Evolutionary conservation across 2,329 filamentous ascomycete species (phyloP), one percentile per base, ranked within the genome.

Genomic region (Epichloe gansuensis): DNA sequence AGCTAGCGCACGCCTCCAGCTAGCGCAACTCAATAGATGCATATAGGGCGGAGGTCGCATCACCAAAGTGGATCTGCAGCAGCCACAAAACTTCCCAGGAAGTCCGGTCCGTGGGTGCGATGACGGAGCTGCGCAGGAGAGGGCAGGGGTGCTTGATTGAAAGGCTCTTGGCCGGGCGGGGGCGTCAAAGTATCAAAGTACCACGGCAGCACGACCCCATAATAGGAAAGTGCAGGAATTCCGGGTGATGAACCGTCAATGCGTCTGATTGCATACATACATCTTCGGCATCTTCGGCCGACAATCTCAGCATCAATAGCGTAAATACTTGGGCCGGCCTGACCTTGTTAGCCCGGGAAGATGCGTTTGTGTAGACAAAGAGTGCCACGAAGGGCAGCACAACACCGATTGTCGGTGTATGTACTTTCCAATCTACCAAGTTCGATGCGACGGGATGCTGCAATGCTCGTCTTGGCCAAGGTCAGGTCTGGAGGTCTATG

Each of bases 1-100:
- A 65, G 54, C 65, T 67, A 67, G 58, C 48, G 59, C 55, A 59
- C 46, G 52, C 52, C 55, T 56, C 56, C 35, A 8, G 52, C 58
- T 60, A 61, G 58, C 54, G 52, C 55, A 48, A 59, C 58, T 61
- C 62, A 54, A 55, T 67, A 65, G 44, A 59, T 63, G 60, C 64
- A 66, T 66, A 49, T 45, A 21, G 42, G 41, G 49, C 41, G 52
- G 52, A 25, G 17, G 15, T 11, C 44, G 17, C 45, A 42, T 45
- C 42, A 42, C 12, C 51, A 38, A 52, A 28, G 46, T 46, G 50
- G 48, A 46, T 45, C 47, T 39, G 17, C n/a, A 28, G 42, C 15
- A 51, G 49, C 49, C 49, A 51, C 31, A 35, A 49, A 49, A 41
- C 21, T 13, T 17, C 7, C 31, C 37, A 7, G 21, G 11, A 21